These are phyloP conservation scores for Lomentospora prolificans DNA, from an alignment of 2,329 filamentous ascomycete species.

Conservation along the genomic window DNA sequence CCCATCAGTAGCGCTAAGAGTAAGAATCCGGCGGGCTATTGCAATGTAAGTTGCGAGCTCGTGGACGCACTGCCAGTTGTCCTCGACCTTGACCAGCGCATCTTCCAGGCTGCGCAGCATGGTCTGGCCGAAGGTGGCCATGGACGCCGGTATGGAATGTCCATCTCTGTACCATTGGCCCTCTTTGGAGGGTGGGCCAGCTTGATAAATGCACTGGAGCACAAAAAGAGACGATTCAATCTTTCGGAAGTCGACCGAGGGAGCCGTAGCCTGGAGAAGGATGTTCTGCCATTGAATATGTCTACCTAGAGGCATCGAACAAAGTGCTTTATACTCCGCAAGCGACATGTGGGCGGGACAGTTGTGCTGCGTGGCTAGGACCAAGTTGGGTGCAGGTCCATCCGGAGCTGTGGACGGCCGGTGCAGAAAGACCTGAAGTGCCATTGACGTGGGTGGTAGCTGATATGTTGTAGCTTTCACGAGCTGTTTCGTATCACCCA, in stretches of 20 bases:
- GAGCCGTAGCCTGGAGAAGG: constrained; percentile 35
- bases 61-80: constrained; percentile 41
- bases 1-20: constrained; percentile 19
- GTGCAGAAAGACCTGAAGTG: constrained; percentile 29
- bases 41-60: constrained; percentile 28
- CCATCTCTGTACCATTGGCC: constrained; percentile 15
- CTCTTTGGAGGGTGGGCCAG: constrained; percentile 22
- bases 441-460: constrained; percentile 21
- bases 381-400: constrained; percentile 33
- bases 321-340: constrained; percentile 45
- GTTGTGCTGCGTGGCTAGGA: constrained; percentile 36
- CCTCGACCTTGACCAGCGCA: constrained; percentile 24
- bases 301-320: constrained; percentile 34
- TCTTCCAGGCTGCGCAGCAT: constrained; percentile 24
- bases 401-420: constrained; percentile 17
- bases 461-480: constrained; percentile 28
- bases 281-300: constrained; percentile 48
- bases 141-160: constrained; percentile 26
- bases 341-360: constrained; percentile 39
- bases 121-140: constrained; percentile 17
- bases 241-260: constrained; percentile 40
- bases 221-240: constrained; percentile 36
- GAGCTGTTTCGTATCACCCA: constrained; percentile 14
- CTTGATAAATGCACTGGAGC: constrained; percentile 38
- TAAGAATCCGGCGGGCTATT: constrained; percentile 32